phyloP scores from a whole-genome alignment of 1,284 basidiomycete genomes.

The Nidula niveotomentosa region DNA sequence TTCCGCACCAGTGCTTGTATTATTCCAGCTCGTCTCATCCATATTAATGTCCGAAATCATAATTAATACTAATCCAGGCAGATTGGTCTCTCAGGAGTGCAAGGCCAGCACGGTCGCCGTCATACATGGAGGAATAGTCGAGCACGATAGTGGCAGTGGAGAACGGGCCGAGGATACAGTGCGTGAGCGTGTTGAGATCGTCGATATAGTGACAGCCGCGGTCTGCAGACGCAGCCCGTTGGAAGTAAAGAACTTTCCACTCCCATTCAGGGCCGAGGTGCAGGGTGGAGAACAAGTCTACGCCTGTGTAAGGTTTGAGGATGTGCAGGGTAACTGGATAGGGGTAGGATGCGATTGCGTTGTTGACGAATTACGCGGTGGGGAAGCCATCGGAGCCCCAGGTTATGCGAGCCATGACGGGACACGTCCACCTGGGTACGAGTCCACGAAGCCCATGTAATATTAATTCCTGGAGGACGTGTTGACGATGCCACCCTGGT shows the following conservation, averaged over 20 bases:
- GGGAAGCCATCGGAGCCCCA: not conserved
- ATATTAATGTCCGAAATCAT: not conserved
- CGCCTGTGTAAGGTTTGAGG: not conserved
- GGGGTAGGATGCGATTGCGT: not conserved
- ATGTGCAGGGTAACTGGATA: not conserved
- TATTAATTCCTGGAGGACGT: not conserved
- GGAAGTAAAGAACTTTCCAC: not conserved
- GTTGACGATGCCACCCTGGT: not conserved
- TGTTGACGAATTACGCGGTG: not conserved
- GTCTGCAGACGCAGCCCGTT: not conserved
- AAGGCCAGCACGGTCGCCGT: not conserved
- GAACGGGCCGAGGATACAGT: not conserved
- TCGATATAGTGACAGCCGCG: not conserved
- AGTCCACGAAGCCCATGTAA: not conserved
- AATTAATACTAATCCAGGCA: not conserved
- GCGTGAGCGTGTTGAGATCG: not conserved
- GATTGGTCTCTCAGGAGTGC: not conserved
- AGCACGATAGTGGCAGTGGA: not conserved
- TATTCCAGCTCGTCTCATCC: not conserved
- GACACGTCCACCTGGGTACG: not conserved
- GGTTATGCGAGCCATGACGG: not conserved
- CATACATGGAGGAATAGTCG: not conserved
- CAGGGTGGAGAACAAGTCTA: not conserved
- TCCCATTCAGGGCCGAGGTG: not conserved
- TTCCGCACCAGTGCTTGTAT: not conserved